Conservation (phyloP, 345 rosid genomes). For the Gossypium herbaceum region DNA sequence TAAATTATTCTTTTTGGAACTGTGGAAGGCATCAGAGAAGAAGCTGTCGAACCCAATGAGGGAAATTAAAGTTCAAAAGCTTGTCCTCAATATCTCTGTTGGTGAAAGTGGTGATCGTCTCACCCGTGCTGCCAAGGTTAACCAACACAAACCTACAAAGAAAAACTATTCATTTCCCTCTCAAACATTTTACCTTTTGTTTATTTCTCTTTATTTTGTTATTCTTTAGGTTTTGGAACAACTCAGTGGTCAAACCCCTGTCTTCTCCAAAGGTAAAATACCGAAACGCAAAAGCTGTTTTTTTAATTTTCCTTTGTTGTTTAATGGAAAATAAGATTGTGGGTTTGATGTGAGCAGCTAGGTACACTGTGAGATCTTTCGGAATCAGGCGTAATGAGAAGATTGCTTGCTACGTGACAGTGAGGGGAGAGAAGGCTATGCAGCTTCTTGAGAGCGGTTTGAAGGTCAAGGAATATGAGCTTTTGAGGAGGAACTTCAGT, state of each 20-base stretch:
- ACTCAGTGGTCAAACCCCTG: constrained; percentile 87
- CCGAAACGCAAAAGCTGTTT: neutral
- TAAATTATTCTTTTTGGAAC: neutral
- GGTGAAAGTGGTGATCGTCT: constrained; percentile 99
- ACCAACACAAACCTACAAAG: neutral
- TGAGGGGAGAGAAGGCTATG: constrained; percentile 98
- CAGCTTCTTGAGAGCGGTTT: constrained; percentile 94
- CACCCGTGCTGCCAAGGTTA: constrained; percentile 94
- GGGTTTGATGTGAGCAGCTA: constrained; percentile 42
- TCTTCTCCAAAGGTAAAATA: constrained; percentile 77
- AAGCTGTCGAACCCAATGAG: constrained; percentile 95
- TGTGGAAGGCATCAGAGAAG: constrained; percentile 79
- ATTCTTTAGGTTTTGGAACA: constrained; percentile 69
- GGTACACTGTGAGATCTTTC: constrained; percentile 95
- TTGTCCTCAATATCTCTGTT: constrained; percentile 95
- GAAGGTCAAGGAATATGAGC: constrained; percentile 94
- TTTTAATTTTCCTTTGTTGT: neutral
- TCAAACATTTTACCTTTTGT: neutral
- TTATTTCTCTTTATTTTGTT: neutral
- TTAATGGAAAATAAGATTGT: neutral
- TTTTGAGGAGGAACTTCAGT: constrained; percentile 89
- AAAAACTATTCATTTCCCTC: neutral
- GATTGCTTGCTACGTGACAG: constrained; percentile 95
- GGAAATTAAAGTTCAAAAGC: constrained; percentile 93
- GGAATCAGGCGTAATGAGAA: constrained; percentile 96